phyloP scores from a whole-genome alignment of 371 early-diverging fungal species.

The Coemansia sp. region DNA sequence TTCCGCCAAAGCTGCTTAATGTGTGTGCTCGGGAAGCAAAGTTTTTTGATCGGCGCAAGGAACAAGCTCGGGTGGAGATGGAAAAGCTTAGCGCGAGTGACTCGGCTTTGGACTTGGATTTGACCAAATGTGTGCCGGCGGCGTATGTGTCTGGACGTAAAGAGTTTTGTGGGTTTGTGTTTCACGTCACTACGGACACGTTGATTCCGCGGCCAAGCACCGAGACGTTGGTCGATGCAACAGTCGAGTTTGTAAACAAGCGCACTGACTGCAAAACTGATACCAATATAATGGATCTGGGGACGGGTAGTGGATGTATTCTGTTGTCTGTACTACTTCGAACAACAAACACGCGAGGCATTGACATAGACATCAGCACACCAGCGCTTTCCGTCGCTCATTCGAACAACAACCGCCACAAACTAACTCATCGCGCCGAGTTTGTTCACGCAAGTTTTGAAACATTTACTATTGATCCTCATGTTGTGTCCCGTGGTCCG shows the following conservation, averaged over 20 bases:
- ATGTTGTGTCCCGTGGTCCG: constrained; percentile 23
- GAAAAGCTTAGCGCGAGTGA: neutral
- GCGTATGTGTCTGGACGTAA: constrained; percentile 60
- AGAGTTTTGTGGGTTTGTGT: constrained; percentile 60
- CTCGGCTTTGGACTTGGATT: constrained; percentile 4
- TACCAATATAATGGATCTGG: constrained; percentile 62
- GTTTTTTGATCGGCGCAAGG: constrained; percentile 56
- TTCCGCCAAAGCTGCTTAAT: constrained; percentile 42
- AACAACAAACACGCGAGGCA: constrained; percentile 48
- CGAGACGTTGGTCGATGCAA: constrained; percentile 62
- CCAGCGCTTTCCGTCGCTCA: constrained; percentile 61
- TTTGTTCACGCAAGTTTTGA: constrained; percentile 55
- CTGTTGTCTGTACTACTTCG: constrained; percentile 59
- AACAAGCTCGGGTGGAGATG: constrained; percentile 56
- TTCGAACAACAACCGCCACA: constrained; percentile 52
- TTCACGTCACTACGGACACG: constrained; percentile 63
- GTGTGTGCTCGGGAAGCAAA: constrained; percentile 57
- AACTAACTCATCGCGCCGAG: constrained; percentile 34
- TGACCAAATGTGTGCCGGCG: constrained; percentile 53
- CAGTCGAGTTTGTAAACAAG: constrained; percentile 26
- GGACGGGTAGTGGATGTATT: constrained; percentile 75
- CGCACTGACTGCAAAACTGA: neutral
- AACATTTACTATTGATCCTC: constrained; percentile 32
- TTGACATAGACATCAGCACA: constrained; percentile 66
- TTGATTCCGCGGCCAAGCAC: constrained; percentile 73